Evolutionary conservation across 306 rosid species (phyloP), one percentile per base, ranked within the genome.

Genomic region (Purshia tridentata): DNA sequence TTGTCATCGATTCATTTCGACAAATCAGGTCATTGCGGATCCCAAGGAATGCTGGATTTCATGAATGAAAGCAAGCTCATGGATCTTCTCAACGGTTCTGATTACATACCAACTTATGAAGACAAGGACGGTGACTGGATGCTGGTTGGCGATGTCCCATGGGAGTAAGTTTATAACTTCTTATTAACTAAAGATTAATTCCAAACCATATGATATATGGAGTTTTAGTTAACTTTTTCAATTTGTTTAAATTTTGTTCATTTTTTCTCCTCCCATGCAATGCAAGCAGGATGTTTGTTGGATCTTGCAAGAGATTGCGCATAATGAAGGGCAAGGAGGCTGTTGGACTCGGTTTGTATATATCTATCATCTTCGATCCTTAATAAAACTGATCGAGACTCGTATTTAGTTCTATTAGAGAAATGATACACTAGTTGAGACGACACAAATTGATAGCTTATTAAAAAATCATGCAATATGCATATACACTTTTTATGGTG

Each of bases 121-220:
- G 98, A 92, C 87, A 92, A 86, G 82, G 98, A 92, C 61, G 95
- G 97, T 40, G 98, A 92, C 69, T 92, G 97, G 98, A 92, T 92
- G 98, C 92, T 92, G 37, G 98, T 92, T 72, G 98, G 98, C 50
- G 98, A 92, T 84, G 98, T 92, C 69, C 98, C 97, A 1, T 92
- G 98, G 98, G 88, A 88, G 98, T 92, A 83, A 75, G 97, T 72
- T 8, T 13, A 16, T 47, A 47, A 47, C n/a, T 47, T 47, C 3
- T 6, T 29, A 29, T 29, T 29, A 3, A 29, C 2, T 29, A 29
- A 29, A 29, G 35, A 29, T 29, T 29, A 29, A 29, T 29, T 29
- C 35, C 35, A 29, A 29, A 29, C 2, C 35, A 29, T 29, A 29
- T 29, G 35, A 29, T 29, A 29, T 29, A 29, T 29, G 35, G 35